Base-by-base conservation (phyloP, 129 eudicot species). In the Deinandra increscens region DNA sequence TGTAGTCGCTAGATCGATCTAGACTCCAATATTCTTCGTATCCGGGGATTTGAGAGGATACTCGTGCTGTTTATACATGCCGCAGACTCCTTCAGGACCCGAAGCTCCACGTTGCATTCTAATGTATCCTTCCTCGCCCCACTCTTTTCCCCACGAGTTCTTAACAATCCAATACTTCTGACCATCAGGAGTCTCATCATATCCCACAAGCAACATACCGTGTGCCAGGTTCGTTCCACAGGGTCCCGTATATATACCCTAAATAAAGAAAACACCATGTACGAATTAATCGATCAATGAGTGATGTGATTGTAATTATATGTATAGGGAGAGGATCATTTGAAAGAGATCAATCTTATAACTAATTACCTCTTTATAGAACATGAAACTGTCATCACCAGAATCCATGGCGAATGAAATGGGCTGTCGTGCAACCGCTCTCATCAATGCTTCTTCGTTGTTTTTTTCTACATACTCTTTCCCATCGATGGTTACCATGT, bases 391-490 rank as follows among this genome's bases (percentile, higher is more conserved):
- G 1, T 69, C 64, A 43, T 83, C 79, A 11, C 77, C 78, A 7
- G 87, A 81, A 29, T 85, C 91, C 7, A 85, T 83, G 29, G 81
- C 79, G 7, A 88, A 76, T 6, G 85, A 41, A 2, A 88, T 41
- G 7, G 91, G 91, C 63, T 88, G 91, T 42, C 79, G 79, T 10
- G 89, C 87, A 31, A 56, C 96, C 34, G 89, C 96, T 77, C 83
- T 83, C 56, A 83, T 34, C 26, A 85, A 45, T 2, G 84, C 91
- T 37, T 60, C 71, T 79, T 88, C 96, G 29, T 81, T 60, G 56
- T 81, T 77, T 1, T 9, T 41, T 20, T 87, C 84, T 4, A 88
- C 73, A 33, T 54, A 15, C 56, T 76, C 89, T 9, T 75, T 74
- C 51, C 91, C 91, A 56, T 79, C 89, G 45, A 88, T 26, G 0